Conservation (phyloP, 495 filamentous ascomycete species). For the Penicillium goetzii region DNA sequence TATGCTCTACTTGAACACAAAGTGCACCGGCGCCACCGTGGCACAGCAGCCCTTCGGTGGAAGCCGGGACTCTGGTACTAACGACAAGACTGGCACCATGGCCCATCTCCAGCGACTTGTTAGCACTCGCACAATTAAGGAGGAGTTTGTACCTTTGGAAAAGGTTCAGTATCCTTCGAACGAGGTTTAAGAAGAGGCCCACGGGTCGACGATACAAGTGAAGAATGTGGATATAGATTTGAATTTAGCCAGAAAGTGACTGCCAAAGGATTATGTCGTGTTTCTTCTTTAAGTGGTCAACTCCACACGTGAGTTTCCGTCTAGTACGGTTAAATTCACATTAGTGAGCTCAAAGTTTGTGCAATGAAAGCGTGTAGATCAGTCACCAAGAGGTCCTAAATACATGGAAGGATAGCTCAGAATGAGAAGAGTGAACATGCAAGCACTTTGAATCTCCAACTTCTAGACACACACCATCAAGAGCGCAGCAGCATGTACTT, state of each 20-base stretch:
- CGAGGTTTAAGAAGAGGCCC: constrained; percentile 22
- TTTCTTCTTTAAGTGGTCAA: no score
- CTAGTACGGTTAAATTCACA: no score
- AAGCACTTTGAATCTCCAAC: neutral
- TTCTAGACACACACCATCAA: neutral
- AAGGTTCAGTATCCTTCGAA: constrained; percentile 75
- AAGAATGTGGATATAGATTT: neutral
- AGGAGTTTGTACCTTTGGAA: constrained; percentile 66
- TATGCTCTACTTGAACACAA: constrained; percentile 80
- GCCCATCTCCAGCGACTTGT: constrained; percentile 69
- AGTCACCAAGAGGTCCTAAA: no score
- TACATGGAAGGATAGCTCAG: no score
- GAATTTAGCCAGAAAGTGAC: neutral
- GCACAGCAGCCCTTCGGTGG: constrained; percentile 86
- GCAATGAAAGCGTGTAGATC: no score
- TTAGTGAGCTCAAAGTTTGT: no score
- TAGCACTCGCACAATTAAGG: constrained; percentile 75
- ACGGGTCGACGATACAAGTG: neutral
- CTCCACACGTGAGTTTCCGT: no score
- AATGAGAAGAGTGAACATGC: neutral
- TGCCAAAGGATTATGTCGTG: neutral
- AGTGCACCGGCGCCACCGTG: constrained; percentile 79
- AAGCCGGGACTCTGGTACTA: constrained; percentile 72
- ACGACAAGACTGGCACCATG: constrained; percentile 77
- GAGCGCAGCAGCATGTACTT: neutral